Conservation (phyloP, 1,139 yeast species). For the Debaryomyces singareniensis region DNA sequence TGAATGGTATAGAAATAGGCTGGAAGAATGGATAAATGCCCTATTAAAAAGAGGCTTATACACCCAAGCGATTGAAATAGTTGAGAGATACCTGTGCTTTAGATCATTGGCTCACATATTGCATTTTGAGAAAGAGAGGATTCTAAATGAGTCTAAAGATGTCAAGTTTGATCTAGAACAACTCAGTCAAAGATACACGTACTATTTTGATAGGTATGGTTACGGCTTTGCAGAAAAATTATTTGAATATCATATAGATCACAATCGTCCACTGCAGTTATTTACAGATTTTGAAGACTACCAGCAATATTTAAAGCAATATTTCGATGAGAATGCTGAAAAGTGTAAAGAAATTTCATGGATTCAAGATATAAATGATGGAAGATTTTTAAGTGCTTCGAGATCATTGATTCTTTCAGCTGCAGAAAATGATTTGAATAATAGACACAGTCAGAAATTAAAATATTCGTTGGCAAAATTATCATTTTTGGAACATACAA, state of each 20-base stretch:
- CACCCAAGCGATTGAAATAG: conserved; percentile 52
- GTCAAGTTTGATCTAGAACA: conserved; percentile 9
- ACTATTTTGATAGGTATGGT: conserved; percentile 57
- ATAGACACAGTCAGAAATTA: conserved; percentile 44
- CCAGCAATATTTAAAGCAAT: conserved; percentile 43
- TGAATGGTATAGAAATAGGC: conserved; percentile 28
- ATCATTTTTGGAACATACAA: conserved; percentile 17
- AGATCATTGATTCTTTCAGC: conserved; percentile 38
- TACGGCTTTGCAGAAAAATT: conserved; percentile 64
- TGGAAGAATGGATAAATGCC: conserved; percentile 47
- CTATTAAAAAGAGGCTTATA: conserved; percentile 42
- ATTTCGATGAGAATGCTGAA: conserved; percentile 40
- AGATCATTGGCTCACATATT: conserved; percentile 60
- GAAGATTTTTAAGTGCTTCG: conserved; percentile 47
- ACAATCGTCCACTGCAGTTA: conserved; percentile 48
- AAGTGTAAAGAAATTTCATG: conserved; percentile 60
- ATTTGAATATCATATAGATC: conserved; percentile 52
- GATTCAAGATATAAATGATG: conserved; percentile 59
- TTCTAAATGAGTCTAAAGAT: conserved; percentile 19
- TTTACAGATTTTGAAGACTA: conserved; percentile 55
- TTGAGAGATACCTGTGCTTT: conserved; percentile 64
- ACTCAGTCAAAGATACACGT: conserved; percentile 31
- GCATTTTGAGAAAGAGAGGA: conserved; percentile 43
- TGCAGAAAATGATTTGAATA: conserved; percentile 27
- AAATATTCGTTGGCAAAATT: conserved; percentile 71